These are phyloP conservation scores for Rhodotorula paludigena DNA, from an alignment of 768 basidiomycete genomes.

Conservation along the genomic window DNA sequence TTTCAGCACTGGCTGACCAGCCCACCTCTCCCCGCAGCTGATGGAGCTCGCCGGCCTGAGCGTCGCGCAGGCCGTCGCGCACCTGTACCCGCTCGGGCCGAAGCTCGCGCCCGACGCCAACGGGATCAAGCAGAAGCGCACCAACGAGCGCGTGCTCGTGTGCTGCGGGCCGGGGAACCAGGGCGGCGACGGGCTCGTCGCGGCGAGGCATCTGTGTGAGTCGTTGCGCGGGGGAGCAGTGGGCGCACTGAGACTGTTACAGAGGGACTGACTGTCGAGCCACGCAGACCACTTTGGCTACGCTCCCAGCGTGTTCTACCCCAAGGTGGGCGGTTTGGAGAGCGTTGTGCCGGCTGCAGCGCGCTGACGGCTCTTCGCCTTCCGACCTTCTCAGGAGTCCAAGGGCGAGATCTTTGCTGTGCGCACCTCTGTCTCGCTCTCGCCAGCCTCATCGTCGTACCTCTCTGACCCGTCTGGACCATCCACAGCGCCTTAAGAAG, in stretches of 20 bases:
- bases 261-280: no score
- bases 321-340: no score
- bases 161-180: constrained; percentile 98
- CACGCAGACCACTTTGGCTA: constrained; percentile 82
- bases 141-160: constrained; percentile 74
- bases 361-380: background rate
- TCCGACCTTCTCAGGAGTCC: constrained; percentile 58
- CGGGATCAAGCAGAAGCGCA: constrained; percentile 42
- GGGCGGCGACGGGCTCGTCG: constrained; percentile 92
- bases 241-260: background rate
- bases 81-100: constrained; percentile 58
- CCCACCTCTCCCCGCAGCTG: constrained; percentile 54
- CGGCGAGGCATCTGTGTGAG: constrained; percentile 85
- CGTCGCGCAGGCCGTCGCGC: constrained; percentile 80
- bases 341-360: background rate
- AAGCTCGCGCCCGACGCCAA: constrained; percentile 45
- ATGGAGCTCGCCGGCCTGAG: constrained; percentile 96
- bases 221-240: background rate
- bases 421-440: background rate
- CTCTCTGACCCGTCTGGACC: background rate
- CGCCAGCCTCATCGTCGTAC: background rate
- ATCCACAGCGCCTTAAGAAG: constrained; percentile 62
- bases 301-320: constrained; percentile 80
- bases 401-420: constrained; percentile 90
- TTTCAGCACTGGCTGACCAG: background rate